A percentile compares a stretch with the other conserved stretches of the same genome.
Evolutionary conservation across 176 grass and related monocot genomes (phyloP).

Genomic region (Rhynchospora pubera): DNA sequence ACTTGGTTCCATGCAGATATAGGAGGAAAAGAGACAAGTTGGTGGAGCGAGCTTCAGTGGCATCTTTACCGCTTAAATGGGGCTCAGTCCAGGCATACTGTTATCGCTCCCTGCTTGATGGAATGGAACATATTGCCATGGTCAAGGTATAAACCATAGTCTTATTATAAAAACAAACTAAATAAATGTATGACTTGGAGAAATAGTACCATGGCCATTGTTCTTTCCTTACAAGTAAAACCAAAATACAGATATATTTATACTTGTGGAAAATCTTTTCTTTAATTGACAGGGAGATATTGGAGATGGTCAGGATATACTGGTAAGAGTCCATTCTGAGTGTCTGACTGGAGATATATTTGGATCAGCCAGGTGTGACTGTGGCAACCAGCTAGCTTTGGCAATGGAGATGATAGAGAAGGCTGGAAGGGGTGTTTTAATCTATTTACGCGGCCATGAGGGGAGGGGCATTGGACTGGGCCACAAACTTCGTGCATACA

Average conservation of each 20-base stretch:
- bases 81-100: constrained; percentile 60
- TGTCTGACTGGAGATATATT: constrained; percentile 94
- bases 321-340: constrained; percentile 84
- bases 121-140: constrained; percentile 99
- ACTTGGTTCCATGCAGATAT: constrained; percentile 47
- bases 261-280: constrained; percentile 10
- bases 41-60: constrained; percentile 79
- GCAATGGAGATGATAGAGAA: constrained; percentile 90
- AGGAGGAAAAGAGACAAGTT: constrained; percentile 92
- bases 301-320: constrained; percentile 82
- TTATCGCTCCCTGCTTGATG: constrained; percentile 84
- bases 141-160: constrained; percentile 52
- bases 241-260: constrained; percentile 1
- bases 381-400: constrained; percentile 64
- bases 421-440: constrained; percentile 67
- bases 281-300: constrained; percentile 68
- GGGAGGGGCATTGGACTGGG: constrained; percentile 86
- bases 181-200: constrained; percentile 3
- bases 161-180: constrained; percentile 1
- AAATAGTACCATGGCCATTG: background rate
- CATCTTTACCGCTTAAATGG: constrained; percentile 73
- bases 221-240: background rate
- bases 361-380: constrained; percentile 80
- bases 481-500: constrained; percentile 90
- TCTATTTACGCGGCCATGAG: constrained; percentile 92